Conservation (phyloP, 306 rosid genomes). For the Lathyrus sativus region DNA sequence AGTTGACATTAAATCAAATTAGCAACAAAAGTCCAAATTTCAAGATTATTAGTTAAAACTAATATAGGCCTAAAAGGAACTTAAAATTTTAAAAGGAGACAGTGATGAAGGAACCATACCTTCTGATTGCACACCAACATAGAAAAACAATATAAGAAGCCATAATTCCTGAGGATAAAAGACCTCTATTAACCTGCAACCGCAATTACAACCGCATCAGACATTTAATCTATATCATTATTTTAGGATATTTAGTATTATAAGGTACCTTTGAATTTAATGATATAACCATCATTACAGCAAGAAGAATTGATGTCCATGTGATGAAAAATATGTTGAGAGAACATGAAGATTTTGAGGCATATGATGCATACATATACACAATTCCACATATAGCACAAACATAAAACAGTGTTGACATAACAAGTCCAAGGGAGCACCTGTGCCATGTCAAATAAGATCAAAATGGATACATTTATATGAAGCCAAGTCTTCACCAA, state of each 20-base stretch:
- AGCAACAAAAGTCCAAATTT: not conserved
- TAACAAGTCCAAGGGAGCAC: conserved; percentile 70
- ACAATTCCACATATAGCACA: conserved; percentile 68
- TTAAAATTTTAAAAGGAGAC: not conserved
- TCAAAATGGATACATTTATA: too few relatives aligned
- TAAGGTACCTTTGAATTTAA: conserved; percentile 71
- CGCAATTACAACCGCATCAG: too few relatives aligned
- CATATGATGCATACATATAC: conserved; percentile 58
- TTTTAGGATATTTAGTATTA: too few relatives aligned
- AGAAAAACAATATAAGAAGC: conserved; percentile 82
- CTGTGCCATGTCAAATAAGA: conserved; percentile 49
- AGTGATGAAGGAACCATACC: conserved; percentile 39
- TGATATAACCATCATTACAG: conserved; percentile 64
- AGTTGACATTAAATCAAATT: not conserved
- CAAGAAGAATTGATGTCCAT: conserved; percentile 81
- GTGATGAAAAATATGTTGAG: conserved; percentile 84
- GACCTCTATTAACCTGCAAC: conserved; percentile 82
- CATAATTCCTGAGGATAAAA: conserved; percentile 89
- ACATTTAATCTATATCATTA: too few relatives aligned
- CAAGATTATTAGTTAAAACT: too few relatives aligned
- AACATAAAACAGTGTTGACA: conserved; percentile 71
- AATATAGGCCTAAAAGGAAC: too few relatives aligned
- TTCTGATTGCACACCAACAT: conserved; percentile 88
- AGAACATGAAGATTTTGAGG: conserved; percentile 53
- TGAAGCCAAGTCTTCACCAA: too few relatives aligned